Base-by-base conservation (phyloP, 345 rosid species). In the Orychophragmus violaceus region DNA sequence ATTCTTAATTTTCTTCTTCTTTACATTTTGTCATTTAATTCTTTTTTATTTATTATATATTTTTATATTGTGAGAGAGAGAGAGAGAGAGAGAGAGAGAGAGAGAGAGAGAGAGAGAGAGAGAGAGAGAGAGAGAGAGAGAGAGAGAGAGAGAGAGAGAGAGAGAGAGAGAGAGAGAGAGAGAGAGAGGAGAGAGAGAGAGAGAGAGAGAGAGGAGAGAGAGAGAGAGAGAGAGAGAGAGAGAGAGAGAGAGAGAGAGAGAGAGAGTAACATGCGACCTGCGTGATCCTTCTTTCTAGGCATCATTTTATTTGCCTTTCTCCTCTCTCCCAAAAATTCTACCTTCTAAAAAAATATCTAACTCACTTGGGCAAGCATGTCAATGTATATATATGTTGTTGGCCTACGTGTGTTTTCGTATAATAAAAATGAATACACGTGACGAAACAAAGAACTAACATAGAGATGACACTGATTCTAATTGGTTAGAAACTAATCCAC, bases 401-500 rank as follows among this genome's bases (percentile, higher is more conserved):
- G 27, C 18, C 9, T 4, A 63, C 7, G 68, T 63, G 46, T 49
- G 48, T 46, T 14, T 8, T 16, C 2, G 7, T 53, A 18, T 10
- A 53, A 9, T 19, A 29, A 28, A 54, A 54, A 11, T 18, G 2
- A 28, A 29, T 53, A 29, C 37, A 53, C 59, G 59, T 53, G 37
- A 16, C 23, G 59, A 16, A 53, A 17, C 39, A 2, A 29, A 29
- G 9, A 58, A 35, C 21, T 17, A 58, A 48, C 14, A 58, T 12
- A 12, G 3, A 30, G 21, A 58, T 60, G 16, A 5, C 8, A 18
- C 36, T 46, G 22, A 30, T 48, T 46, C 30, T 21, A 62, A 46
- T 46, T 46, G 37, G 56, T 48, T 48, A 48, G 46, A 49, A 62
- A 45, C 29, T 62, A 28, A 62, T 45, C 66, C 61, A 70, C 61